Conservation (phyloP, 2,329 filamentous ascomycete genomes). For the Colletotrichum scovillei region DNA sequence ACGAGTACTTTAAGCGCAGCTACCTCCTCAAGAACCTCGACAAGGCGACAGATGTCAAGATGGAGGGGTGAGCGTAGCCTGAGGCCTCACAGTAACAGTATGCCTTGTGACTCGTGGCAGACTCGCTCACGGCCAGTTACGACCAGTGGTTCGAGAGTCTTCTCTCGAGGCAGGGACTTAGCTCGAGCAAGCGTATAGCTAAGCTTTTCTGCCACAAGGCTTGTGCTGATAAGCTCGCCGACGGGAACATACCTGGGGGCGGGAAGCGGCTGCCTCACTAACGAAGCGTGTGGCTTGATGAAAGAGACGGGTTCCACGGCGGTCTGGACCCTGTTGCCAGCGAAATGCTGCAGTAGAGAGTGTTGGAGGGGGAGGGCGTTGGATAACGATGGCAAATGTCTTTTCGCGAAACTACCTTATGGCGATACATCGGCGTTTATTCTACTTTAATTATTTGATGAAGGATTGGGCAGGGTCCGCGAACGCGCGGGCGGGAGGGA, state of each 20-base stretch:
- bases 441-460: neutral
- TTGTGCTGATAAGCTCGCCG: neutral
- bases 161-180: neutral
- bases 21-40: constrained; percentile 86
- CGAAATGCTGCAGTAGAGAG: neutral
- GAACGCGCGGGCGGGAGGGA: constrained; percentile 1
- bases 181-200: neutral
- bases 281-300: constrained; percentile 23
- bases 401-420: constrained; percentile 1
- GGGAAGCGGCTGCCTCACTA: constrained; percentile 11
- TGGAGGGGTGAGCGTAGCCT: constrained; percentile 58
- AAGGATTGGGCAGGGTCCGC: neutral
- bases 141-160: neutral
- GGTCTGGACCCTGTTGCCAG: constrained; percentile 21
- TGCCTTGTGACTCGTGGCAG: neutral
- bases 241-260: neutral
- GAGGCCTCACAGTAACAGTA: neutral
- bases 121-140: neutral
- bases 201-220: neutral
- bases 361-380: constrained; percentile 3
- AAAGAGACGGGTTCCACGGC: constrained; percentile 20
- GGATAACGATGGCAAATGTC: constrained; percentile 1
- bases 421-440: constrained; percentile 18
- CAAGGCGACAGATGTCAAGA: constrained; percentile 65
- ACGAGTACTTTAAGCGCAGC: constrained; percentile 97